Base-by-base conservation (phyloP, 2,329 filamentous ascomycete species). In the Cryphonectria japonica region DNA sequence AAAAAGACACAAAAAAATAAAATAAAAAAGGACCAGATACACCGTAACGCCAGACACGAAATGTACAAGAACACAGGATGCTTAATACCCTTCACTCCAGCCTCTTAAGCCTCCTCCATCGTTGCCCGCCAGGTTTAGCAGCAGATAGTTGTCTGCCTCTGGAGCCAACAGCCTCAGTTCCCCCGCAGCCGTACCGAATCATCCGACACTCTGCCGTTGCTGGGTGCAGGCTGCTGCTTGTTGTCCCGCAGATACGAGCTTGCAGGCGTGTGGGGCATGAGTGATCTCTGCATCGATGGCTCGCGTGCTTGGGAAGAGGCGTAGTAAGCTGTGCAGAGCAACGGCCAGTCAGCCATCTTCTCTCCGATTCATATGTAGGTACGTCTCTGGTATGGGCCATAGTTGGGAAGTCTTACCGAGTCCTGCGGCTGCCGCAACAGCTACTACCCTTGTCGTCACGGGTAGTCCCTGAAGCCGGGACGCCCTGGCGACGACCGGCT, bases 371-470 rank as follows among this genome's bases (percentile, higher is more conserved):
- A 5, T 34, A 59, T 59, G 26, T 6, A 9, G 6, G 22, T 8
- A 11, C 1, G 22, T 2, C 22, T 19, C 16, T n/a, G 19, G 46
- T n/a, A n/a, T 32, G 29, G 29, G 54, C 9, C n/a, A 22, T 39
- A 13, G 6, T 19, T 6, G 29, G 9, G 26, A 9, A 22, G 22
- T 22, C 71, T 59, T 41, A 72, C 71, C 69, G 32, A 71, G 46
- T 68, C 71, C 71, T 59, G 71, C 71, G 16, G 57, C 71, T 26
- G 71, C 71, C 22, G 68, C 66, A 32, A 72, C 43, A 19, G 71
- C 67, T 32, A 72, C 57, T 34, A 72, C 60, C 52, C 71, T 68
- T 39, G 66, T 69, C 29, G 71, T 62, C 11, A 66, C 9, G 9
- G 71, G 66, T 37, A 72, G n/a, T 32, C 68, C 69, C 26, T 66